Evolutionary conservation across 2,329 filamentous ascomycete species (phyloP).

Genomic region (Fusarium buxicola): DNA sequence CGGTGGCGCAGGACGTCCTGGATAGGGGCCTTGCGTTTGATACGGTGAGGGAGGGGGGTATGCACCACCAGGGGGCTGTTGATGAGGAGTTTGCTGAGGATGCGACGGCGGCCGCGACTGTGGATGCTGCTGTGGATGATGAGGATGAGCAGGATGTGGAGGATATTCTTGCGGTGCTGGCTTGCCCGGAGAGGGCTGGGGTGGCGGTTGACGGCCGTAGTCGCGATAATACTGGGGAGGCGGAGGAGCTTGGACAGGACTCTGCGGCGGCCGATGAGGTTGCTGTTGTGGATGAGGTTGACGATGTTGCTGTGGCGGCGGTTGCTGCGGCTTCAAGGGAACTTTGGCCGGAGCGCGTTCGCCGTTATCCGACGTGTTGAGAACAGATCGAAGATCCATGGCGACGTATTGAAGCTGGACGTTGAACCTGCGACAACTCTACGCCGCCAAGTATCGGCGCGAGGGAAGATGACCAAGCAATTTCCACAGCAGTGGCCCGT

Average conservation of each 20-base stretch:
- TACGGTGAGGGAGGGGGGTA: conserved; percentile 56
- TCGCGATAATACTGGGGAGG: conserved; percentile 61
- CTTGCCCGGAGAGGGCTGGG: conserved; percentile 62
- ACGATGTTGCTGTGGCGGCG: conserved; percentile 48
- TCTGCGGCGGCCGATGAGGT: conserved; percentile 57
- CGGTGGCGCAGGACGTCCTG: conserved; percentile 56
- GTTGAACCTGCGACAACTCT: conserved; percentile 32
- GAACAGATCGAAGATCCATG: conserved; percentile 66
- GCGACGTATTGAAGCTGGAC: conserved; percentile 11
- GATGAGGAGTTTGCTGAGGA: conserved; percentile 48
- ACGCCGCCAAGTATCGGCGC: conserved; percentile 31
- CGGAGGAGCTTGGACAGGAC: conserved; percentile 47
- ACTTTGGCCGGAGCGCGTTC: conserved; percentile 53
- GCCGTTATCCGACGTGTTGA: conserved; percentile 64
- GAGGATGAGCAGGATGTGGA: conserved; percentile 46
- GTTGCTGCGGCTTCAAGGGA: conserved; percentile 49
- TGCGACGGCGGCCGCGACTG: conserved; percentile 51
- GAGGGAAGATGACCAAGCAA: conserved; percentile 37
- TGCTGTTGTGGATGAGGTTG: conserved; percentile 54
- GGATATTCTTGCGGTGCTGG: conserved; percentile 60
- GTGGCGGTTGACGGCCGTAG: conserved; percentile 58
- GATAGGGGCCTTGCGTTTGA: conserved; percentile 56
- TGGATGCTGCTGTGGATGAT: conserved; percentile 37
- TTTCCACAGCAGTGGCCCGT: conserved; percentile 35
- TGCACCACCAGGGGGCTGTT: conserved; percentile 46